Evolutionary conservation across 164 flowering plant genomes (phyloP), one percentile per base, ranked within the genome.

Genomic region (Berberis vulgaris): DNA sequence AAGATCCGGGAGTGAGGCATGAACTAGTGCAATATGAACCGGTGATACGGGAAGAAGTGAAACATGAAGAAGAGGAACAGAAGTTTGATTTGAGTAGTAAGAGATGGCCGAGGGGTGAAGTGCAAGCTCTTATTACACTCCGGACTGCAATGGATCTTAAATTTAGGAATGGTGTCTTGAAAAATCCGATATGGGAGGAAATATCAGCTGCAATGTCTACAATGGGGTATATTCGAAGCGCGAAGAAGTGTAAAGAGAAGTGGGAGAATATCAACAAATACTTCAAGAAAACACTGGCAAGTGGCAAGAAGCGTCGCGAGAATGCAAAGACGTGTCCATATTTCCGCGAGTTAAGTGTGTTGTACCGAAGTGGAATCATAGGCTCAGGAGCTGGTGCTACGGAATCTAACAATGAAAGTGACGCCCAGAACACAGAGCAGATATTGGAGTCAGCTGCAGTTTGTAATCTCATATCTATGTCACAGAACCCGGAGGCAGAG

Each of bases 241-340:
- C 45, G 4, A 57, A 57, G 45, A 57, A 57, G 12, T 57, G 60
- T 41, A 57, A 57, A 57, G 60, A 83, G 74, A 82, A 86, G 61
- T 83, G 90, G 84, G 87, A 81, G 46, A 81, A 79, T 63, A 77
- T 83, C 45, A 57, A 57, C 45, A 57, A 57, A 45, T 57, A 57
- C 60, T 57, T 41, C 7, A 57, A 42, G 41, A 57, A 5, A 57
- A 9, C 3, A 3, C 7, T 9, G 0, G 60, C n/a, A 6, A 57
- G 60, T 9, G 60, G 43, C 4, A 41, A 57, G 11, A 2, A 41
- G 4, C 60, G 45, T 11, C 43, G 12, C 12, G 7, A 2, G 41
- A 41, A 40, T 1, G 7, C 43, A 41, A 57, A 57, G 60, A 41
- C 45, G 2, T 57, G 60, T n/a, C 60, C 43, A 42, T 57, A 57